Base-by-base conservation (phyloP, 306 rosid species). In the Erythrophleum fordii region DNA sequence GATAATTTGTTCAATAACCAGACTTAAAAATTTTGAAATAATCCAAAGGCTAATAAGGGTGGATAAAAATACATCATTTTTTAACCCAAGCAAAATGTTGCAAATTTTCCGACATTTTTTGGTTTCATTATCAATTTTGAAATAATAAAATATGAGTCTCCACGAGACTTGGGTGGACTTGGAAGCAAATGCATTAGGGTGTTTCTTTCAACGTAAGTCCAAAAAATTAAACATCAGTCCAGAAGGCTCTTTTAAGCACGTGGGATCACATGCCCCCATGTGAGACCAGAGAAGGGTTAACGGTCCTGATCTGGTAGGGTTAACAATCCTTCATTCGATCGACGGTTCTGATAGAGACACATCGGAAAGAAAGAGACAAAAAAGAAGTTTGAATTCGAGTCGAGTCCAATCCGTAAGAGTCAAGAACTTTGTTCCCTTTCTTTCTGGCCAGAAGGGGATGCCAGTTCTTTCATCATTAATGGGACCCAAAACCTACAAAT, bases 201-300 rank as follows among this genome's bases (percentile, higher is more conserved):
- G 76, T 58, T n/a, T n/a, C n/a, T 16, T 74, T 81, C 76, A 87
- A 84, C 86, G 17, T 62, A 83, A 79, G 91, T n/a, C n/a, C n/a
- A n/a, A n/a, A n/a, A n/a, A n/a, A n/a, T n/a, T n/a, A n/a, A n/a
- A n/a, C n/a, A n/a, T n/a, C n/a, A n/a, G n/a, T n/a, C n/a, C n/a
- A n/a, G n/a, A n/a, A n/a, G n/a, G n/a, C n/a, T n/a, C n/a, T n/a
- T n/a, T n/a, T n/a, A n/a, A n/a, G n/a, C n/a, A n/a, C n/a, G 66
- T 23, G 72, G 73, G 82, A 74, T 80, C 92, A 89, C 93, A 83
- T 87, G 94, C 92, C 89, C 78, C 87, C 95, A 90, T 89, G 92
- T 90, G 90, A 87, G 31, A 79, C 80, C 86, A 56, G 76, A 77
- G 53, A 44, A 76, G 45, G 74, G 53, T n/a, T 56, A 20, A 83